Percentiles rank a stretch among this genome's conserved stretches.
These are phyloP conservation scores for Leccinum disarticulatum DNA, from an alignment of 768 basidiomycete genomes.

Conservation along the genomic window DNA sequence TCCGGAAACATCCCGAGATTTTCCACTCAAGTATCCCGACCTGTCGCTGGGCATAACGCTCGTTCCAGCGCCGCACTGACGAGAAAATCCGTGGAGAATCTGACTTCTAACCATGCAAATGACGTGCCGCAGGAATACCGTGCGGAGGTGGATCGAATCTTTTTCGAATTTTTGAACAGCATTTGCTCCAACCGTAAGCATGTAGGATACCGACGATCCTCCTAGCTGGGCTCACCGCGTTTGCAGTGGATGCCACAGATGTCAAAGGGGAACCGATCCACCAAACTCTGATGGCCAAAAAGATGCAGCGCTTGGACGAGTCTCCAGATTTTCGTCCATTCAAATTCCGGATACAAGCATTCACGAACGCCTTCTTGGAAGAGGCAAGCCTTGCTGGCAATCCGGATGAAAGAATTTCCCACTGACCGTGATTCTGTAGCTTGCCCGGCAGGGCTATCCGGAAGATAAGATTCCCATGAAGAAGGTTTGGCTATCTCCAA, in stretches of 20 bases:
- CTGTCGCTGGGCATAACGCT: conserved; percentile 13
- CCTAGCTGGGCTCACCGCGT: conserved; percentile 15
- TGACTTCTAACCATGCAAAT: conserved; percentile 41
- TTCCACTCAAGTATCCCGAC: conserved; percentile 23
- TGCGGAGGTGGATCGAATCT: conserved; percentile 82
- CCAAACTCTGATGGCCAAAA: conserved; percentile 98
- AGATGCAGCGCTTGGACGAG: conserved; percentile 97
- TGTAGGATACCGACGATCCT: conserved; percentile 8
- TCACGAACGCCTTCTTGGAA: conserved; percentile 94
- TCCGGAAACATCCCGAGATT: conserved; percentile 24
- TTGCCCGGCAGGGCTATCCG: conserved; percentile 81
- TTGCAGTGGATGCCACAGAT: conserved; percentile 86
- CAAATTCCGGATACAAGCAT: conserved; percentile 98
- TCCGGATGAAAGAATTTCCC: conserved; percentile 3
- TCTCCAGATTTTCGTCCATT: conserved; percentile 96
- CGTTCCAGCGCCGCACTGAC: conserved; percentile 17
- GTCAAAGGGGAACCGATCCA: conserved; percentile 96
- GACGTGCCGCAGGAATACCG: conserved; percentile 83
- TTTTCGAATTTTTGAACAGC: conserved; percentile 84
- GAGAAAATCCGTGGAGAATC: conserved; percentile 28
- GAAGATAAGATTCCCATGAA: conserved; percentile 97
- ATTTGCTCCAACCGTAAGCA: conserved; percentile 89
- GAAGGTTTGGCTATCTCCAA: conserved; percentile 56
- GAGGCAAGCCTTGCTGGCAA: conserved; percentile 50
- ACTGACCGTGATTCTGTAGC: conserved; percentile 42